Percentiles rank a stretch among this genome's conserved stretches.
Conservation (phyloP, 495 filamentous ascomycete genomes). For the Corynascus novoguineensis region DNA sequence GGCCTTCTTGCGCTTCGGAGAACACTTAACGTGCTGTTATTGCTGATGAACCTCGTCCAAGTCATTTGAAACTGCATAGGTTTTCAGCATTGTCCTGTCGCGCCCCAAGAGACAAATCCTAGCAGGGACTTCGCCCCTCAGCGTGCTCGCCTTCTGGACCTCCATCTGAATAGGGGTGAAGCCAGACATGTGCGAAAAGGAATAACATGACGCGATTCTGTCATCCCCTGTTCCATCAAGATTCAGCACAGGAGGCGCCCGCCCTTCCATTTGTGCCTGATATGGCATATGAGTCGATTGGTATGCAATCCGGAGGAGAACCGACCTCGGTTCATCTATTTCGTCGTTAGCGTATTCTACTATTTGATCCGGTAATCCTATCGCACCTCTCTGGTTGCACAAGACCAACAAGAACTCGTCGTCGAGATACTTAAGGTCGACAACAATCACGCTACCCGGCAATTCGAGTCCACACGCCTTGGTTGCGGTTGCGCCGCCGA, state of each 20-base stretch:
- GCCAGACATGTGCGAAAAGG: conserved; percentile 28
- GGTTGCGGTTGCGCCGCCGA: conserved; percentile 31
- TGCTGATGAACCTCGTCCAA: background rate
- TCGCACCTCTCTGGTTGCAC: conserved; percentile 35
- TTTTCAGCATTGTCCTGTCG: conserved; percentile 39
- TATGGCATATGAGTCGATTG: conserved; percentile 13
- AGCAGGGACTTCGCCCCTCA: conserved; percentile 34
- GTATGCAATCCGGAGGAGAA: conserved; percentile 16
- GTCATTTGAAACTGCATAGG: conserved; percentile 35
- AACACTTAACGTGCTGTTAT: background rate
- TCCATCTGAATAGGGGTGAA: conserved; percentile 47
- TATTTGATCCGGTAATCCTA: background rate
- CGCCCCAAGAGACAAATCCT: conserved; percentile 43
- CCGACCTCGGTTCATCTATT: conserved; percentile 20
- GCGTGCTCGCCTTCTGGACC: conserved; percentile 32
- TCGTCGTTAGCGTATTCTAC: conserved; percentile 1
- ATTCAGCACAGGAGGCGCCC: background rate
- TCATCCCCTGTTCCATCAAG: background rate
- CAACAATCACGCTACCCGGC: conserved; percentile 33
- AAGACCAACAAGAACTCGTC: conserved; percentile 41
- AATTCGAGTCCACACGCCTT: conserved; percentile 35
- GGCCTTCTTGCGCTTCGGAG: too few relatives aligned
- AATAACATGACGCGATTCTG: conserved; percentile 18
- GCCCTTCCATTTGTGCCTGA: conserved; percentile 9
- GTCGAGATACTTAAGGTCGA: conserved; percentile 48